These are phyloP conservation scores for Ophiocordyceps camponoti-floridani DNA, from an alignment of 2,329 filamentous ascomycete genomes.

Conservation along the genomic window DNA sequence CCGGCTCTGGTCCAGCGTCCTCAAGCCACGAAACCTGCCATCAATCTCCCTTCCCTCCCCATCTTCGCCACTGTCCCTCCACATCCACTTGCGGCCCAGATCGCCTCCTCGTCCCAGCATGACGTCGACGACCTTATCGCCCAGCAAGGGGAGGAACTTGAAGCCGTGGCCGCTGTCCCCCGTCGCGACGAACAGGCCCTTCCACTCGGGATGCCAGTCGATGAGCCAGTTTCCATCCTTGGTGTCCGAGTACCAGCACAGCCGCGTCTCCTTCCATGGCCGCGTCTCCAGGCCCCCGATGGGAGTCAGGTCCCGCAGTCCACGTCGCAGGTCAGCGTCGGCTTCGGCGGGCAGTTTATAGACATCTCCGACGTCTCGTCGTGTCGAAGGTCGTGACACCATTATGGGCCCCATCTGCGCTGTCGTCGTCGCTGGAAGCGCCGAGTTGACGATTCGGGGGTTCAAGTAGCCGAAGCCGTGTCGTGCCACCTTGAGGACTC, in stretches of 20 bases:
- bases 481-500: slow-evolving; percentile 49
- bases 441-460: slow-evolving; percentile 19
- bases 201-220: slow-evolving; percentile 45
- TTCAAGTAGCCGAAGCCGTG: slow-evolving; percentile 53
- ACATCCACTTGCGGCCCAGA: slow-evolving; percentile 41
- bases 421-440: slow-evolving; percentile 13
- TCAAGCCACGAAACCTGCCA: slow-evolving; percentile 19
- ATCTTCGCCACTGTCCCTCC: slow-evolving; percentile 36
- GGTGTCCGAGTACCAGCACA: slow-evolving; percentile 68
- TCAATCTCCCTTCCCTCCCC: slow-evolving; percentile 14
- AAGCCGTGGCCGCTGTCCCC: slow-evolving; percentile 49
- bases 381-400: slow-evolving; percentile 17
- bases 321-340: slow-evolving; percentile 39
- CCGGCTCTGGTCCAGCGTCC: slow-evolving; percentile 35
- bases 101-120: slow-evolving; percentile 27
- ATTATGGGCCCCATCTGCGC: slow-evolving; percentile 12
- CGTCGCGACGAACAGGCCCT: slow-evolving; percentile 40
- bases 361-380: slow-evolving; percentile 20
- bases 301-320: slow-evolving; percentile 43
- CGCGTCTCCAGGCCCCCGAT: slow-evolving; percentile 33
- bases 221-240: slow-evolving; percentile 53
- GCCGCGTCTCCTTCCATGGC: slow-evolving; percentile 40
- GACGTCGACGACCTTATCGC: slow-evolving; percentile 40
- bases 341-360: slow-evolving; percentile 40
- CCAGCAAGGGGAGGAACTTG: slow-evolving; percentile 52